Evolutionary conservation across 1,284 basidiomycete genomes (phyloP), one percentile per base, ranked within the genome.

Genomic region (Wallemia ichthyophaga): DNA sequence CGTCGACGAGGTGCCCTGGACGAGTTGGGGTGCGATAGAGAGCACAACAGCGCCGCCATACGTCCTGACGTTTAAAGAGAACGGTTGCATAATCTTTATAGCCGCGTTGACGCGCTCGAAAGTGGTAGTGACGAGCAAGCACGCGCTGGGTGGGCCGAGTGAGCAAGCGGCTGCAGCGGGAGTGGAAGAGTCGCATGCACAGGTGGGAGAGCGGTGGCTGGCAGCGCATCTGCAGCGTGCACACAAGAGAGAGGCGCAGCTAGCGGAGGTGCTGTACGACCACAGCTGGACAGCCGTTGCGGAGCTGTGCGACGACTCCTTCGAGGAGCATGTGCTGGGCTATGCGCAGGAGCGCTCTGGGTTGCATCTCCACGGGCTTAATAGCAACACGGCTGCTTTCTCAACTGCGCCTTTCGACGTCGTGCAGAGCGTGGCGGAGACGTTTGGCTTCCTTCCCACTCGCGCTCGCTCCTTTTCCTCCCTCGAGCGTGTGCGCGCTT

Each of bases 21-120:
- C 83, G 0, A 80, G 80, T 87, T 94, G 89, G 91, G 68, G 73
- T 0, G 75, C 81, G 0, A 74, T 95, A 48, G 74, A 81, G 61
- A 69, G 2, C 77, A 86, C 63, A 89, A 89, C 0, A 71, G 73
- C 0, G 71, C 83, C 0, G n/a, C 86, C 91, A 0, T 99, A 95
- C 67, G 79, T 80, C 3, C 74, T 98, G 17, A 89, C 92, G 0
- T 76, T 92, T 62, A 99, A 98, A 69, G 88, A 87, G 1, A 99
- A 98, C 63, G 94, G 92, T 1, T 99, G 94, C 69, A 89, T 98
- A 69, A 95, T 99, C 65, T 89, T 98, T 71, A 82, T 98, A 65
- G 81, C 85, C 0, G 82, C 94, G 0, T 74, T 98, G 1, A 82
- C 83, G 0, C 76, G 81, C 0, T 71, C 71, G 0, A 78, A 85